Evolutionary conservation across 2,329 filamentous ascomycete species (phyloP), one percentile per base, ranked within the genome.

Genomic region (Neofusicoccum laricinum): DNA sequence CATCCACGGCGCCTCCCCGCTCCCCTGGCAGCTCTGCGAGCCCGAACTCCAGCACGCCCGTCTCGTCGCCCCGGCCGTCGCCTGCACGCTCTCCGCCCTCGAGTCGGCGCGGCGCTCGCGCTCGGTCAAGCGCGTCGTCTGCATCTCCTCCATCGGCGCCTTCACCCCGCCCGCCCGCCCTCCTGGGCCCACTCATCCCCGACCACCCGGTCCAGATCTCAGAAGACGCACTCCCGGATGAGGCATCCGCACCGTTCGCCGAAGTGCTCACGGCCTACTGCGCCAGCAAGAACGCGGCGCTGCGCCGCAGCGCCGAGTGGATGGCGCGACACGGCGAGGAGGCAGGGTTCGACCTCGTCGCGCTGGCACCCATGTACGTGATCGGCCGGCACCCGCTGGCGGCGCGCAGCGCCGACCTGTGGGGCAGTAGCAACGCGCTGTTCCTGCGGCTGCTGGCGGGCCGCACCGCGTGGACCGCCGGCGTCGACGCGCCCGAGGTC

Each of bases 1-100:
- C 15, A 64, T 69, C 32, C 67, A 69, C 46, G 51, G 63, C 15
- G 64, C 67, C 0, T 66, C 67, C 5, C 67, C 67, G 3, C 21
- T 68, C 4, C 30, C 65, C n/a, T 43, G 30, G 17, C 59, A 38
- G 5, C 12, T 21, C 32, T 62, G 59, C 41, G 63, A 51, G 6
- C 36, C 59, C 4, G 61, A 64, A 30, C 51, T 65, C 30, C 25
- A 40, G 40, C 41, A 45, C 1, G 38, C 65, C 15, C 10, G 34
- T 11, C 15, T 65, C 41, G 50, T 64, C 19, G 46, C 36, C 25
- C 64, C 66, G 5, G 65, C 66, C 21, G 30, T 65, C n/a, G 61
- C 51, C 14, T 65, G 62, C 41, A 65, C 63, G n/a, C 21, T 66
- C 19, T 61, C 64, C 30, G 40, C 63, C 2, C 63, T 67, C 2